Evolutionary conservation across 1,139 yeast species (phyloP).

Genomic region (Blastobotrys capitulatus): DNA sequence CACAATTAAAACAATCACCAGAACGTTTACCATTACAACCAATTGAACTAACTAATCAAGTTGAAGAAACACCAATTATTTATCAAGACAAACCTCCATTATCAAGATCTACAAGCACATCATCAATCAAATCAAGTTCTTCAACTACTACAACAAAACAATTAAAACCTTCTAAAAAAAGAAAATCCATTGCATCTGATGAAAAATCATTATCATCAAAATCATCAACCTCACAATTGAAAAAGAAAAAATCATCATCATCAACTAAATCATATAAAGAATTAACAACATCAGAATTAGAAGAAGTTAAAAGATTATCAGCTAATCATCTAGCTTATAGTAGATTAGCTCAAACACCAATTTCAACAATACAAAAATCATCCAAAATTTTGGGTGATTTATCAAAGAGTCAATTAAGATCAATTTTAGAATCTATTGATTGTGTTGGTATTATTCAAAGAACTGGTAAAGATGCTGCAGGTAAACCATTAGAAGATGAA

Average conservation of each 20-base stretch:
- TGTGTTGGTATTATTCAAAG: conserved; percentile 84
- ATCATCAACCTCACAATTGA: background rate
- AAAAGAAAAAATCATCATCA: conserved; percentile 2
- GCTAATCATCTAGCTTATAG: conserved; percentile 88
- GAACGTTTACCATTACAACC: background rate
- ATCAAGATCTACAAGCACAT: background rate
- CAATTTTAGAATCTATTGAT: conserved; percentile 40
- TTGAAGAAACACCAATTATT: background rate
- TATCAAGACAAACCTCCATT: background rate
- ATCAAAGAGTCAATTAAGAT: conserved; percentile 31
- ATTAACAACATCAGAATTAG: conserved; percentile 29
- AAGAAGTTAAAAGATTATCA: conserved; percentile 45
- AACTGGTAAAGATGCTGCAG: conserved; percentile 93
- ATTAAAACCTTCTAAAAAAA: background rate
- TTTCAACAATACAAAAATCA: conserved; percentile 59
- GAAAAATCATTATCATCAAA: background rate
- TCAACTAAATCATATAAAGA: background rate
- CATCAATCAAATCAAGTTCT: background rate
- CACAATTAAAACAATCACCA: too few relatives aligned
- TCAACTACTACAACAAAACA: background rate
- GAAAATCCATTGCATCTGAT: background rate
- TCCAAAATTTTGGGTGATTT: conserved; percentile 27
- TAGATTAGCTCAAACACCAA: conserved; percentile 79
- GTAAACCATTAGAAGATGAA: conserved; percentile 88
- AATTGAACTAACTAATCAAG: background rate